These are phyloP conservation scores for Gelatoporia subvermispora DNA, from an alignment of 768 basidiomycete genomes.

Conservation along the genomic window DNA sequence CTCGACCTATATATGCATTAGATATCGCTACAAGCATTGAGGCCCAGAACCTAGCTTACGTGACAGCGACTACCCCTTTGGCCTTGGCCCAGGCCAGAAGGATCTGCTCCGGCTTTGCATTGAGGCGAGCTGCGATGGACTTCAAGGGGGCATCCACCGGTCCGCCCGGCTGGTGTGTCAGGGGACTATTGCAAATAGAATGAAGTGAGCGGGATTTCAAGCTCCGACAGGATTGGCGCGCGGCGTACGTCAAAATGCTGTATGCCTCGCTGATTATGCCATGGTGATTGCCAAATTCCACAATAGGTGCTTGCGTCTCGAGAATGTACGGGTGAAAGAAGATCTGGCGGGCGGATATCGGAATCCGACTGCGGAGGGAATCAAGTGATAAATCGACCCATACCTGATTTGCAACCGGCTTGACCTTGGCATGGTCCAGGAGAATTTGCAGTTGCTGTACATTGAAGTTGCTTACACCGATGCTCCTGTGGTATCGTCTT, in stretches of 20 bases:
- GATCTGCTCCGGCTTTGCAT: slow-evolving; percentile 58
- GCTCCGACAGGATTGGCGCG: too few species aligned
- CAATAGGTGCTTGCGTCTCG: slow-evolving; percentile 42
- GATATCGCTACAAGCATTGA: neutral
- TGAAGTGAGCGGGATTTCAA: neutral
- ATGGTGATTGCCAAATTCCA: slow-evolving; percentile 53
- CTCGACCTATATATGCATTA: slow-evolving; percentile 41
- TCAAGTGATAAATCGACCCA: slow-evolving; percentile 3
- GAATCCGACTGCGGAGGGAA: neutral
- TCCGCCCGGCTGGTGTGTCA: slow-evolving; percentile 55
- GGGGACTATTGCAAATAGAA: slow-evolving; percentile 37
- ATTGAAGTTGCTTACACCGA: slow-evolving; percentile 69
- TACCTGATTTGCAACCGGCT: slow-evolving; percentile 67
- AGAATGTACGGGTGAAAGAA: slow-evolving; percentile 69
- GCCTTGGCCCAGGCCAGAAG: slow-evolving; percentile 68
- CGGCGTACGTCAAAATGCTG: slow-evolving; percentile 53
- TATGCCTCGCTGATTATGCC: slow-evolving; percentile 71
- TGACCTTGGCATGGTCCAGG: slow-evolving; percentile 54
- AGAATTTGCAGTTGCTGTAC: slow-evolving; percentile 49
- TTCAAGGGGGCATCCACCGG: slow-evolving; percentile 58
- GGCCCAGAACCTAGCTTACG: slow-evolving; percentile 36
- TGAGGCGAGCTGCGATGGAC: slow-evolving; percentile 45
- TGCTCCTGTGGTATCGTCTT: slow-evolving; percentile 40
- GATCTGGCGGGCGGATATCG: slow-evolving; percentile 38
- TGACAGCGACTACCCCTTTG: slow-evolving; percentile 63